These are phyloP conservation scores for Sugiyamaella neomexicana DNA, from an alignment of 1,139 yeast genomes.

Conservation along the genomic window DNA sequence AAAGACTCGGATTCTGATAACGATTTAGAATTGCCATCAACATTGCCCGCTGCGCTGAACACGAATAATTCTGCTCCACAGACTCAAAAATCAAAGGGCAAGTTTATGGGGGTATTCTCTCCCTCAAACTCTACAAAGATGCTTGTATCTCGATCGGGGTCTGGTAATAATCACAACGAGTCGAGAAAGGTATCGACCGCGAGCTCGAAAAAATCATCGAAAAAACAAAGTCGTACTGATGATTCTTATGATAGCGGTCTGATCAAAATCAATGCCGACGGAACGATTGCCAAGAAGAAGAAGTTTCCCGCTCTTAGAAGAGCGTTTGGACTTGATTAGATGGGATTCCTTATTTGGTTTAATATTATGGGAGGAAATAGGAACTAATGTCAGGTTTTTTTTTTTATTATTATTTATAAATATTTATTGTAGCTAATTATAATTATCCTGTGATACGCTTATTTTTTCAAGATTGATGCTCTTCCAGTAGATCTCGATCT, in stretches of 20 bases:
- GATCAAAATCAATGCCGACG: constrained; percentile 19
- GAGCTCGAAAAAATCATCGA: constrained; percentile 1
- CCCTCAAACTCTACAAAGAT: constrained; percentile 35
- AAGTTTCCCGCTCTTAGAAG: constrained; percentile 34
- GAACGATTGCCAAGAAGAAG: constrained; percentile 24
- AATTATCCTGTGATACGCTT: not conserved
- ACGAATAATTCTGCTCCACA: constrained; percentile 1
- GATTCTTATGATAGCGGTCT: constrained; percentile 12
- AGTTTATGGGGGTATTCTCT: constrained; percentile 34
- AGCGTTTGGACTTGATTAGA: constrained; percentile 32
- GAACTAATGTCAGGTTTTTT: constrained; percentile 2
- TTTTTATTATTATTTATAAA: not conserved
- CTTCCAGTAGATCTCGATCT: constrained; percentile 43
- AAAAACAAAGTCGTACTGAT: not conserved
- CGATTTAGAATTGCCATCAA: constrained; percentile 22
- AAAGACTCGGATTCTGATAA: constrained; percentile 42
- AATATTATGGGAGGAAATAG: constrained; percentile 5
- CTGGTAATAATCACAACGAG: not conserved
- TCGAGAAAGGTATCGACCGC: constrained; percentile 7
- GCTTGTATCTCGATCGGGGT: constrained; percentile 26
- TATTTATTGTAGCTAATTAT: not conserved
- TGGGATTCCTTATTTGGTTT: constrained; percentile 10
- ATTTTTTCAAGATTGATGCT: constrained; percentile 14
- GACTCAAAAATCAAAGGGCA: constrained; percentile 7
- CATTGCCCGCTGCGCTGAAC: not conserved